A percentile compares a stretch with the other conserved stretches of the same genome.
Conservation (phyloP, 495 filamentous ascomycete genomes). For the Penicillium bialowiezense region DNA sequence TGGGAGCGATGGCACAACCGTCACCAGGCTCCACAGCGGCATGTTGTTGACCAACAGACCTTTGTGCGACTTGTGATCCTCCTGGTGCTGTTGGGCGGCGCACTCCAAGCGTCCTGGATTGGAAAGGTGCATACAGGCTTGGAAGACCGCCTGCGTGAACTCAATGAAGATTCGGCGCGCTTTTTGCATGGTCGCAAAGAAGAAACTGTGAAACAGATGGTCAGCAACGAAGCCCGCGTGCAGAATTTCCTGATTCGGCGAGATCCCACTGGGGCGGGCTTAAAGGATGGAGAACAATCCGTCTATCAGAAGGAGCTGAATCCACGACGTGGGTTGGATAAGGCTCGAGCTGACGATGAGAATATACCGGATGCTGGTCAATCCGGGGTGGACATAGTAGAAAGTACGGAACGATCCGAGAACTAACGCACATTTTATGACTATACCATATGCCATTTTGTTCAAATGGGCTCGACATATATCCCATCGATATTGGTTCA, state of each 20-base stretch:
- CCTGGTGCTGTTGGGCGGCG: conserved; percentile 62
- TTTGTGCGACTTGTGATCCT: conserved; percentile 68
- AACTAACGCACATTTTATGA: no score
- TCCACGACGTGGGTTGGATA: conserved; percentile 12
- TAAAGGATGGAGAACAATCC: conserved; percentile 40
- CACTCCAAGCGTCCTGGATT: conserved; percentile 66
- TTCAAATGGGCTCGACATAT: no score
- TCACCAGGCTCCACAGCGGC: conserved; percentile 56
- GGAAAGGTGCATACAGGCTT: conserved; percentile 52
- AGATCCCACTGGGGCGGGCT: conserved; percentile 50
- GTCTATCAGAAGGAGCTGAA: conserved; percentile 37
- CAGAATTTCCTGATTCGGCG: conserved; percentile 69
- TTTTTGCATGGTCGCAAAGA: conserved; percentile 57
- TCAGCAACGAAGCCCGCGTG: conserved; percentile 59
- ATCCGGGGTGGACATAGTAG: neutral
- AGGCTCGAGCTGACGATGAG: neutral
- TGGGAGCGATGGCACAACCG: conserved; percentile 86
- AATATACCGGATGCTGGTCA: conserved; percentile 1
- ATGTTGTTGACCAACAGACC: conserved; percentile 65
- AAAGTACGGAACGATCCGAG: neutral
- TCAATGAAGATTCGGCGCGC: conserved; percentile 60
- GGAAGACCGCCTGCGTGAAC: conserved; percentile 58
- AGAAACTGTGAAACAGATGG: conserved; percentile 42
- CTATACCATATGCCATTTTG: no score
- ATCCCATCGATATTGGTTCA: no score